A percentile compares a stretch with the other conserved stretches of the same genome.
These are phyloP conservation scores for Melastoma candidum DNA, from an alignment of 441 rosid genomes.

Conservation along the genomic window DNA sequence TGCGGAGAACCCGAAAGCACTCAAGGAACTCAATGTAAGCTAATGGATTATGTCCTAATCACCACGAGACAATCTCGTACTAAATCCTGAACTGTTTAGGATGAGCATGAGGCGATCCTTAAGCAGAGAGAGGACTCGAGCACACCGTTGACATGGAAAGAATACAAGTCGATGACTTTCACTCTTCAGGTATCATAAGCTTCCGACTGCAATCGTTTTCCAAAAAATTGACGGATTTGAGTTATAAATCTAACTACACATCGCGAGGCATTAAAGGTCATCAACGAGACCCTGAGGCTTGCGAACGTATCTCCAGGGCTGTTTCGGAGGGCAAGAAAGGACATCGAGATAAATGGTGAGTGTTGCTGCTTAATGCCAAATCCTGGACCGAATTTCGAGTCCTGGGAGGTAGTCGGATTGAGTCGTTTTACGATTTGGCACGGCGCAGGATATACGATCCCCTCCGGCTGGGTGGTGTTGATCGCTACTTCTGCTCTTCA, in stretches of 20 bases:
- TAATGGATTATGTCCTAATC: too few species aligned
- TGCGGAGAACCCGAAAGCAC: constrained; percentile 8
- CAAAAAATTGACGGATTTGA: too few species aligned
- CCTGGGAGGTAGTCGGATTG: not conserved
- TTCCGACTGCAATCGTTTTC: too few species aligned
- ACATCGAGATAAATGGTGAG: constrained; percentile 18
- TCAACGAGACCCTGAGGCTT: constrained; percentile 11
- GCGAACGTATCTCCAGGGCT: constrained; percentile 16
- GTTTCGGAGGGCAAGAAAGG: constrained; percentile 13
- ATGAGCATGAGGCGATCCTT: constrained; percentile 20
- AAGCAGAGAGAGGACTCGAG: constrained; percentile 8
- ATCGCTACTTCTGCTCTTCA: constrained; percentile 9
- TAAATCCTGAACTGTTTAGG: constrained; percentile 4
- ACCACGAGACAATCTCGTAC: too few species aligned
- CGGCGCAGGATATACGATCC: constrained; percentile 12
- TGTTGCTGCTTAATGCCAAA: too few species aligned
- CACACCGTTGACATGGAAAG: constrained; percentile 21
- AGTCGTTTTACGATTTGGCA: too few species aligned
- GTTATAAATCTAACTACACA: too few species aligned
- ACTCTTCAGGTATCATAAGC: constrained; percentile 20
- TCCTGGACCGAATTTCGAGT: too few species aligned
- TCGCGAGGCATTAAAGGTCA: not conserved
- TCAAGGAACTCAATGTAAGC: constrained; percentile 7
- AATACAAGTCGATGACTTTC: constrained; percentile 24
- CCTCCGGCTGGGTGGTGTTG: constrained; percentile 12